A percentile compares a stretch with the other conserved stretches of the same genome.
Conservation (phyloP, 2,329 filamentous ascomycete genomes). For the Helotiales sp. region DNA sequence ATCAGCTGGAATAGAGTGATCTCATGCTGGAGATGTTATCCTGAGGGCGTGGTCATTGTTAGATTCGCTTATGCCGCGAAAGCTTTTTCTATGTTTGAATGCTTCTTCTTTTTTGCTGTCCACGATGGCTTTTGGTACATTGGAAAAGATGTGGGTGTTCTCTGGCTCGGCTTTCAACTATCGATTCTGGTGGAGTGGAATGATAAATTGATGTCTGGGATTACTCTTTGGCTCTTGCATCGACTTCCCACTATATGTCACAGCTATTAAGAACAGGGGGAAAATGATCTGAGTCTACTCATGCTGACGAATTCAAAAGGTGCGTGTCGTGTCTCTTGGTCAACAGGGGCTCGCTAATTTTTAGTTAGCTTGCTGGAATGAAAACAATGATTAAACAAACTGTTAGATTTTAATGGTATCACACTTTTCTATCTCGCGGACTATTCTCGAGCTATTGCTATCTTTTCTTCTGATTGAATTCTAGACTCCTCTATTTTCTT, state of each 20-base stretch:
- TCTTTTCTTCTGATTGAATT: neutral
- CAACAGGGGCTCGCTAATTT: slow-evolving; percentile 5
- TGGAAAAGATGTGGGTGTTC: too few species aligned
- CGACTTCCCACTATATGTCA: too few species aligned
- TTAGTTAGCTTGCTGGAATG: neutral
- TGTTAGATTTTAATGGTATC: neutral
- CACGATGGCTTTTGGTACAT: too few species aligned
- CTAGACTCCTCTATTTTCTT: neutral
- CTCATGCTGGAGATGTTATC: neutral
- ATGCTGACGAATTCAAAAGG: too few species aligned
- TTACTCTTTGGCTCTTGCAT: too few species aligned
- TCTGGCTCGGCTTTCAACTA: too few species aligned
- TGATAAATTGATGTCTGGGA: too few species aligned
- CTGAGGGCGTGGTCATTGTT: neutral
- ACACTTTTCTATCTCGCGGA: neutral
- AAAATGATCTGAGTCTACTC: too few species aligned
- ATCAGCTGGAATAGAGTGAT: neutral
- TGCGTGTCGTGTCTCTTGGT: neutral
- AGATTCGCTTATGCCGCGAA: neutral
- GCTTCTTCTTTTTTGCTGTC: too few species aligned
- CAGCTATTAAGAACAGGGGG: too few species aligned
- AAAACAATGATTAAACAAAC: neutral
- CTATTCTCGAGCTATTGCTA: neutral
- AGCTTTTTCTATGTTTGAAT: neutral
- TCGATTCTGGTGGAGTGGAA: too few species aligned